Evolutionary conservation across 257 asterid genomes (phyloP).

Genomic region (Scutellaria baicalensis): DNA sequence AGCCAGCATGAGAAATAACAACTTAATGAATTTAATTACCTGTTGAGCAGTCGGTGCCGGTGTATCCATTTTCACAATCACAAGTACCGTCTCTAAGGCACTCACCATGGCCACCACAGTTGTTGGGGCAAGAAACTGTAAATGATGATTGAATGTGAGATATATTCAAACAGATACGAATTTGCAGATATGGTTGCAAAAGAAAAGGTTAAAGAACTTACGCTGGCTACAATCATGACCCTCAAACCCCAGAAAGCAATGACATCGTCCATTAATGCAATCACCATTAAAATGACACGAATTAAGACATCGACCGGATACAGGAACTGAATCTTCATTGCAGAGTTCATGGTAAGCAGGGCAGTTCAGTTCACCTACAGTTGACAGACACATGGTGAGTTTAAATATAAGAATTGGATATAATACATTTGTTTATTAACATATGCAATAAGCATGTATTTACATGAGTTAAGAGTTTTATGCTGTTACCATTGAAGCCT

Average conservation of each 20-base stretch:
- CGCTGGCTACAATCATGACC: slow-evolving; percentile 87
- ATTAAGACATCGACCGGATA: slow-evolving; percentile 72
- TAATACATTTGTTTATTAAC: background rate
- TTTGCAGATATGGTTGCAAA: background rate
- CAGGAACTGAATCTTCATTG: slow-evolving; percentile 47
- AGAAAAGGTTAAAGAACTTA: slow-evolving; percentile 11
- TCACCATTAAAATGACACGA: slow-evolving; percentile 87
- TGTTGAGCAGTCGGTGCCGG: slow-evolving; percentile 92
- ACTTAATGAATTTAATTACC: slow-evolving; percentile 34
- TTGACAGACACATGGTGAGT: background rate
- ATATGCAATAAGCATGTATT: background rate
- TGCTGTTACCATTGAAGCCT: slow-evolving; percentile 69
- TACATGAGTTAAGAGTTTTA: background rate
- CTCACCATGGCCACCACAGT: slow-evolving; percentile 58
- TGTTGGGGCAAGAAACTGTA: slow-evolving; percentile 73
- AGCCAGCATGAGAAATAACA: background rate
- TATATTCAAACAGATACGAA: background rate
- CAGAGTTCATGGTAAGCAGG: slow-evolving; percentile 95
- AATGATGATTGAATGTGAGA: background rate
- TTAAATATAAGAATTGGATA: too few relatives aligned
- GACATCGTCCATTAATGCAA: slow-evolving; percentile 79
- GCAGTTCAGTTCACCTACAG: slow-evolving; percentile 81
- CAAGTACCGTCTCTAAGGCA: slow-evolving; percentile 63
- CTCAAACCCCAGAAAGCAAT: slow-evolving; percentile 83
- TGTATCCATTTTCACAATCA: slow-evolving; percentile 67